These are phyloP conservation scores for Clonostachys solani DNA, from an alignment of 2,329 filamentous ascomycete genomes.

Conservation along the genomic window DNA sequence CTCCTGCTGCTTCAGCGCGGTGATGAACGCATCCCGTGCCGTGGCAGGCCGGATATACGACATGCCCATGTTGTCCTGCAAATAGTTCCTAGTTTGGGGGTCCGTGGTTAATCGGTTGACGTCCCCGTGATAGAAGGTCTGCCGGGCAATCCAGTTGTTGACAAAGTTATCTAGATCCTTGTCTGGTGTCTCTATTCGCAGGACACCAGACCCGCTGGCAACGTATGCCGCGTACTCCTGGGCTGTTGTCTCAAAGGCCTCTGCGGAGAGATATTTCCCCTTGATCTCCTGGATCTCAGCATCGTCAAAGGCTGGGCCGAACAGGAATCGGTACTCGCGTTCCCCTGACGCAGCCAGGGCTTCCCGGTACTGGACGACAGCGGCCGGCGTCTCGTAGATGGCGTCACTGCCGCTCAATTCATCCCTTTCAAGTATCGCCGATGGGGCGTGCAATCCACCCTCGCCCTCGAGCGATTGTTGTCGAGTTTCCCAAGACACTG, in stretches of 20 bases:
- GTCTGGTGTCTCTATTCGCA: conserved; percentile 50
- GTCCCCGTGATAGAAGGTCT: conserved; percentile 55
- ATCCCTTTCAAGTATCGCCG: conserved; percentile 26
- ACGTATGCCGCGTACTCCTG: conserved; percentile 47
- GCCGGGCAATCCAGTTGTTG: conserved; percentile 55
- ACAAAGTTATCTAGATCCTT: conserved; percentile 51
- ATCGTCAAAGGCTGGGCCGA: conserved; percentile 49
- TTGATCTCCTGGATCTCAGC: conserved; percentile 40
- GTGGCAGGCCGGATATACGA: conserved; percentile 47
- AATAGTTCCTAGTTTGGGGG: conserved; percentile 54
- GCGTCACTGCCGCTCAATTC: conserved; percentile 41
- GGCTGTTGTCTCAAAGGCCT: conserved; percentile 38
- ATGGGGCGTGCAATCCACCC: conserved; percentile 47
- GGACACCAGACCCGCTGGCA: conserved; percentile 40
- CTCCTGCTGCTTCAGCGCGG: conserved; percentile 47
- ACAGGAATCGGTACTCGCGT: conserved; percentile 47
- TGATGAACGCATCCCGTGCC: conserved; percentile 42
- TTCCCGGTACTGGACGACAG: conserved; percentile 46
- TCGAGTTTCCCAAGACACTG: conserved; percentile 46
- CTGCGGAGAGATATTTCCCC: conserved; percentile 41
- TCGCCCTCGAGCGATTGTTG: conserved; percentile 51
- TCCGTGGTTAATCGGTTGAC: conserved; percentile 55
- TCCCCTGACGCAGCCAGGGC: conserved; percentile 30
- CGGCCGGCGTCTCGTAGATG: conserved; percentile 50
- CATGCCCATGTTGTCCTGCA: conserved; percentile 60